Conservation (phyloP, 441 rosid genomes). For the Geranium incanum region DNA sequence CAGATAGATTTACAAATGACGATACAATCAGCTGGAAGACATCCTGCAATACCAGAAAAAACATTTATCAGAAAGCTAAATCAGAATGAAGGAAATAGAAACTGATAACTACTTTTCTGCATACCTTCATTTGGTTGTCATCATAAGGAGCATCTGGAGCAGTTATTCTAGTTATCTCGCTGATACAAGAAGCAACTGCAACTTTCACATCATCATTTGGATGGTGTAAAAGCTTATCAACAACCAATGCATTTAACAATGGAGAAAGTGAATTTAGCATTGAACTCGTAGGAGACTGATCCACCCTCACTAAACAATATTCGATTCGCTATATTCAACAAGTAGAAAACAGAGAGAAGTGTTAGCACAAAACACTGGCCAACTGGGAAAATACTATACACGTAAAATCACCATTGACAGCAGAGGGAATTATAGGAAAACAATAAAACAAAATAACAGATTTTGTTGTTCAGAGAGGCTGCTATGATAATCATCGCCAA, state of each 20-base stretch:
- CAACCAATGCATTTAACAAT: conserved; percentile 59
- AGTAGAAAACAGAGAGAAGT: background rate
- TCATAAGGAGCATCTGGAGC: conserved; percentile 98
- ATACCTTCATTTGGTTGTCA: conserved; percentile 89
- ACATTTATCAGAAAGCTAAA: background rate
- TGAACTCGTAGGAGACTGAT: conserved; percentile 69
- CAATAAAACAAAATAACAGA: background rate
- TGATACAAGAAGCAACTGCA: conserved; percentile 89
- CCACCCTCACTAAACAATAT: conserved; percentile 54
- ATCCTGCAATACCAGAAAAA: conserved; percentile 33
- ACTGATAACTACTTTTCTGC: conserved; percentile 9
- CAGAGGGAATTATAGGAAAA: background rate
- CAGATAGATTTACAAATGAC: conserved; percentile 64
- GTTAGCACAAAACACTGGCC: background rate
- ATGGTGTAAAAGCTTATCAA: conserved; percentile 58
- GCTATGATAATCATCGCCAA: background rate
- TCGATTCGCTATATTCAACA: conserved; percentile 58
- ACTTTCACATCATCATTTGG: conserved; percentile 69
- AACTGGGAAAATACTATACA: background rate
- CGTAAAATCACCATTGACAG: background rate
- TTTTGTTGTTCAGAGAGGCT: background rate
- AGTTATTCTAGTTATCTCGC: conserved; percentile 96
- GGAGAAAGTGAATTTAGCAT: conserved; percentile 75
- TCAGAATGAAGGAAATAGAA: conserved; percentile 5
- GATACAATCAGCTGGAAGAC: conserved; percentile 55